Base-by-base conservation (phyloP, 139 green algal species). In the Micractinium conductrix region DNA sequence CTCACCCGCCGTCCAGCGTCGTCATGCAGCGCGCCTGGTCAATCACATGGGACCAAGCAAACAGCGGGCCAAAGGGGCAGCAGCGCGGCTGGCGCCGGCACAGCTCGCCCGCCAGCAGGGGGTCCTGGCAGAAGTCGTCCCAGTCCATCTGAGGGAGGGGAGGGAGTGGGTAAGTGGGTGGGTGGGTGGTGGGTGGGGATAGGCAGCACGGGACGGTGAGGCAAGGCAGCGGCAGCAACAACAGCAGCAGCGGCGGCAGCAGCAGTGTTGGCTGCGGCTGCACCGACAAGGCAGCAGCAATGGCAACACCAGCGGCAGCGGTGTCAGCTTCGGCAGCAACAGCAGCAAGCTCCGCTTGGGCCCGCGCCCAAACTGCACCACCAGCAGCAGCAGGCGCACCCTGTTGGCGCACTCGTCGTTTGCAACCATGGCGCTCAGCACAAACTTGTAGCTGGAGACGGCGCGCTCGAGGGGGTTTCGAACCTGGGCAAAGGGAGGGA, bases 391-490 rank as follows among this genome's bases (percentile, higher is more conserved):
- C 22, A 14, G 3, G 33, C 28, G 21, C 45, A 30, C 38, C 44
- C 26, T 6, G 33, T 71, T 37, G 7, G 35, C 19, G 38, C 60
- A 44, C 22, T 19, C 38, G 37, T 60, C 8, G 17, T 35, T n/a
- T 73, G 33, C 53, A 19, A 72, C 26, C 12, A 55, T 72, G 21
- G 28, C 45, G 28, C 38, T 83, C 37, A 83, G 58, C 37, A 83
- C 42, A 58, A 53, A 83, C 30, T 65, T 85, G 68, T 79, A 85
- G 0, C 69, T 30, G n/a, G 40, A 71, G 9, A 85, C 62, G 3
- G 50, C 50, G 40, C 80, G 80, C 48, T 30, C 33, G 33, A 62
- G 76, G 6, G 80, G 80, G 43, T 85, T 85, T 45, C 80, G 80
- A n/a, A n/a, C n/a, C n/a, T n/a, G n/a, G n/a, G n/a, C n/a, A n/a